Evolutionary conservation across 2,329 filamentous ascomycete species (phyloP).

Genomic region (Ceratocystis cacaofunesta): DNA sequence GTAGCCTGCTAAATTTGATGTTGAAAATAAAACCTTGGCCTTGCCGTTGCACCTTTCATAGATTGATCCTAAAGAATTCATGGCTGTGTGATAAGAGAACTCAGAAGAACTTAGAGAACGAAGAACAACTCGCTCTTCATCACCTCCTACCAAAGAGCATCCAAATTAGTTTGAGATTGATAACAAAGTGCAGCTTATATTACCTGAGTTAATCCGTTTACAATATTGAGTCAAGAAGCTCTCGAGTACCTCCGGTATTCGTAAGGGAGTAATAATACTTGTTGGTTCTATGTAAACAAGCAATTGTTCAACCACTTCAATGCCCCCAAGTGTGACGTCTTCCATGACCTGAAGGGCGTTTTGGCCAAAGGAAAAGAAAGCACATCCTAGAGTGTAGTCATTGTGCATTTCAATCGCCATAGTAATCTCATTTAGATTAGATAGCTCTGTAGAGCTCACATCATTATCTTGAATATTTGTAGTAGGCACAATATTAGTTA

Average conservation of each 20-base stretch:
- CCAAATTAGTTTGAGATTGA: neutral
- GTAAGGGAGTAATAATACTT: slow-evolving; percentile 36
- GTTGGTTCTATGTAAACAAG: slow-evolving; percentile 41
- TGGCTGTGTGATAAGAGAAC: slow-evolving; percentile 54
- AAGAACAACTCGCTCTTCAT: slow-evolving; percentile 27
- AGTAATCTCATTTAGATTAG: slow-evolving; percentile 5
- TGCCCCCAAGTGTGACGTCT: slow-evolving; percentile 54
- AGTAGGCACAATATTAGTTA: neutral
- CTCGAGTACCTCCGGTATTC: slow-evolving; percentile 29
- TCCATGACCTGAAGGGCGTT: slow-evolving; percentile 62
- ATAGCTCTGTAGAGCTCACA: neutral
- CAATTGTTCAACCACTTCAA: slow-evolving; percentile 51
- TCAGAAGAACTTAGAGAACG: slow-evolving; percentile 57
- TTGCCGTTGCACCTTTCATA: slow-evolving; percentile 46
- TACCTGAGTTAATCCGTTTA: slow-evolving; percentile 12
- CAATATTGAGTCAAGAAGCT: slow-evolving; percentile 8
- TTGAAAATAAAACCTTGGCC: slow-evolving; percentile 29
- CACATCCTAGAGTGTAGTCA: slow-evolving; percentile 62
- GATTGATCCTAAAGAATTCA: slow-evolving; percentile 19
- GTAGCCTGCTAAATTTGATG: slow-evolving; percentile 24
- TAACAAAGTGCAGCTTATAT: neutral
- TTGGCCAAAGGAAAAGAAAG: slow-evolving; percentile 60
- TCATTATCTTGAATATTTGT: neutral
- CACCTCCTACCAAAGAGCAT: neutral
- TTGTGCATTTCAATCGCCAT: slow-evolving; percentile 62